Evolutionary conservation across 805 yeast species (phyloP).

Genomic region (Ascoidea asiatica): DNA sequence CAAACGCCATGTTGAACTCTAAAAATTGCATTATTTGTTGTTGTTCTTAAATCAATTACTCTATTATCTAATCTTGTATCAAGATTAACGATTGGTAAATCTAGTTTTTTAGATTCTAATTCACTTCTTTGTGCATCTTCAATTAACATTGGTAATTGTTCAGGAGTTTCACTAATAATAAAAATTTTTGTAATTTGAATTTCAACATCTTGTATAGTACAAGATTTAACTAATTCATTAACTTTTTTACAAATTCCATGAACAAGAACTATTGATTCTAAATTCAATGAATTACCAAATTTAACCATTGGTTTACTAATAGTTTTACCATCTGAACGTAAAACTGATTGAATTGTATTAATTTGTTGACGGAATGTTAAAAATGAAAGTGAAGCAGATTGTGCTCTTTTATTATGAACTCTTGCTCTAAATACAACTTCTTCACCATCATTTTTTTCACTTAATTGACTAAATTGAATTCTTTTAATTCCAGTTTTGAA

Average conservation of each 20-base stretch:
- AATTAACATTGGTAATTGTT: conserved; percentile 81
- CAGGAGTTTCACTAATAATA: conserved; percentile 79
- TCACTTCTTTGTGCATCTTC: conserved; percentile 97
- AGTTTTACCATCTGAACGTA: conserved; percentile 57
- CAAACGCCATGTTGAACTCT: conserved; percentile 86
- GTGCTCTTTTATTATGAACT: conserved; percentile 85
- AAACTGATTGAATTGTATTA: conserved; percentile 68
- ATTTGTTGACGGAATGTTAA: conserved; percentile 86
- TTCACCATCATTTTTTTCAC: conserved; percentile 44
- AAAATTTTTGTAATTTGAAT: conserved; percentile 60
- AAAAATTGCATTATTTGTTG: conserved; percentile 95
- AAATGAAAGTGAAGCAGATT: conserved; percentile 90
- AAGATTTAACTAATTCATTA: conserved; percentile 76
- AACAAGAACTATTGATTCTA: conserved; percentile 87
- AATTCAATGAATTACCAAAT: conserved; percentile 78
- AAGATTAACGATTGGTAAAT: conserved; percentile 86
- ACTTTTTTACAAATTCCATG: conserved; percentile 76
- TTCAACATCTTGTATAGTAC: conserved; percentile 86
- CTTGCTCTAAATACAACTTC: conserved; percentile 85
- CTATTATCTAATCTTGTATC: conserved; percentile 93
- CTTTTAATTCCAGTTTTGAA: conserved; percentile 56
- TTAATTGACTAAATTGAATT: conserved; percentile 37
- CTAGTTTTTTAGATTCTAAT: conserved; percentile 83
- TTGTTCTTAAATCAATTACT: conserved; percentile 93
- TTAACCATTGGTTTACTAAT: conserved; percentile 93